Conservation (phyloP, 108 stramenopile genomes). For the Pseudonitzschia delicatissima region DNA sequence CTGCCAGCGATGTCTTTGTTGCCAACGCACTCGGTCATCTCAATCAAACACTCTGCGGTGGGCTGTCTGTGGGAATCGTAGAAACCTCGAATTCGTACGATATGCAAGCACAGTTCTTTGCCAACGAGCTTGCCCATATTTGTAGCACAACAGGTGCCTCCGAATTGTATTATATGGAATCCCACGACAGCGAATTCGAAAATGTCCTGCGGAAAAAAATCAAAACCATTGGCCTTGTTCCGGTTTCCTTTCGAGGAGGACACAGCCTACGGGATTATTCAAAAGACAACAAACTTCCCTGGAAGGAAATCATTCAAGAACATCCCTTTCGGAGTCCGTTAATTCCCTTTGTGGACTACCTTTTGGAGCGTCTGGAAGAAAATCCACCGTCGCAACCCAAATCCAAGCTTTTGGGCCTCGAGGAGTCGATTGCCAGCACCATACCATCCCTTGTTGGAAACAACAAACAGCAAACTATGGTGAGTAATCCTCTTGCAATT, state of each 20-base stretch:
- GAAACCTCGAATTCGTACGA: too few relatives aligned
- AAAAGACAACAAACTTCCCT: not conserved
- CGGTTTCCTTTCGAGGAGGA: not conserved
- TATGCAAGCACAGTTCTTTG: not conserved
- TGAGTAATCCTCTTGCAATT: not conserved
- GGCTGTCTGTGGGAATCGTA: not conserved
- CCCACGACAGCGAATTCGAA: not conserved
- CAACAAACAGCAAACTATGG: not conserved
- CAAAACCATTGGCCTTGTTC: not conserved
- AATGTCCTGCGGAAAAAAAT: not conserved
- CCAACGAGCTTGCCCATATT: not conserved
- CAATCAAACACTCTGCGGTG: not conserved
- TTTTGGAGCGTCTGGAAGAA: not conserved
- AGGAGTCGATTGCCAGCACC: not conserved
- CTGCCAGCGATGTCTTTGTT: conserved; percentile 1
- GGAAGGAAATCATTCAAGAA: not conserved
- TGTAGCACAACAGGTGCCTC: conserved; percentile 11
- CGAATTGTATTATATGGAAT: conserved; percentile 16
- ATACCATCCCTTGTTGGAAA: too few relatives aligned
- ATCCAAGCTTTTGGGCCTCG: not conserved
- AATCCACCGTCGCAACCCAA: not conserved
- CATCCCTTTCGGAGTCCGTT: conserved; percentile 1
- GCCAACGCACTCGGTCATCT: not conserved
- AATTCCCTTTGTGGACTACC: not conserved
- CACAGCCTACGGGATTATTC: not conserved